Evolutionary conservation across 345 rosid genomes (phyloP).

Genomic region (Eucalyptus dawsonii): DNA sequence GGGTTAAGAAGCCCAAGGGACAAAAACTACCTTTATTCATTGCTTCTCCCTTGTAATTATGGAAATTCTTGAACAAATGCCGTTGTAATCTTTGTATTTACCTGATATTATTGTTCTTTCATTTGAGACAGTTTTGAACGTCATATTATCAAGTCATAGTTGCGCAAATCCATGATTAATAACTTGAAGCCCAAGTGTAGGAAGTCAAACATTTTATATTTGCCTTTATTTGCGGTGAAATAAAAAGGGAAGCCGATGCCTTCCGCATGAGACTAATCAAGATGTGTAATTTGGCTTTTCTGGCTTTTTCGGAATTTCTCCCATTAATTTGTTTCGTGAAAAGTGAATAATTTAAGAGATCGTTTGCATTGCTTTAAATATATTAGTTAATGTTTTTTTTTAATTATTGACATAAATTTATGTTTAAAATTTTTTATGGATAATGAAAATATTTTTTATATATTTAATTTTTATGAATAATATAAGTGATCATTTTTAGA

Average conservation of each 20-base stretch:
- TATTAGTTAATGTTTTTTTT: neutral
- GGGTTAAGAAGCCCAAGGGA: neutral
- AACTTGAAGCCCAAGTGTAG: neutral
- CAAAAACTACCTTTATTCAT: neutral
- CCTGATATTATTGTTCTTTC: neutral
- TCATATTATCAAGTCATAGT: neutral
- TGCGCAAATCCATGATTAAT: neutral
- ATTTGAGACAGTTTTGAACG: neutral
- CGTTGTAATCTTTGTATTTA: neutral
- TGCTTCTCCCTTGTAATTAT: neutral
- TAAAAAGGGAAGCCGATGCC: neutral
- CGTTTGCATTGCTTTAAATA: neutral
- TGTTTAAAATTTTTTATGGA: too few relatives aligned
- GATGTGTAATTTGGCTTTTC: neutral
- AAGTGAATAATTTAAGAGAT: neutral
- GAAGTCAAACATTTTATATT: neutral
- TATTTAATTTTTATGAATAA: too few relatives aligned
- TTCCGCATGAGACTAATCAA: neutral
- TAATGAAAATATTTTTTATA: too few relatives aligned
- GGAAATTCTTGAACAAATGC: neutral
- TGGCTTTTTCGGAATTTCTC: neutral
- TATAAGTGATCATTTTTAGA: accelerated
- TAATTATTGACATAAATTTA: too few relatives aligned
- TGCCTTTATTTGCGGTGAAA: neutral
- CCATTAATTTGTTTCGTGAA: neutral